These are phyloP conservation scores for Lodderomyces theae DNA, from an alignment of 1,139 yeast genomes.

Conservation along the genomic window DNA sequence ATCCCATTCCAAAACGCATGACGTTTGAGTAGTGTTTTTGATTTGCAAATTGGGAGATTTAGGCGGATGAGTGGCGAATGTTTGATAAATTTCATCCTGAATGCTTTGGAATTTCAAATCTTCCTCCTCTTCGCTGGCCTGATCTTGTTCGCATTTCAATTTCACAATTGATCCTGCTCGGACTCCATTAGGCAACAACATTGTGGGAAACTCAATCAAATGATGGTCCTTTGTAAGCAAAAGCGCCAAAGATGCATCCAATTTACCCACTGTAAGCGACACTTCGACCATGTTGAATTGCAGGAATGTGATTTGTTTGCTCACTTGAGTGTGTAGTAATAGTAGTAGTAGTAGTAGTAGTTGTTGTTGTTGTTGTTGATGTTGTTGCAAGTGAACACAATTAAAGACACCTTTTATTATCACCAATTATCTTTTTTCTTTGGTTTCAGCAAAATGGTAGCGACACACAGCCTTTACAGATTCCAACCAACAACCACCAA, in stretches of 20 bases:
- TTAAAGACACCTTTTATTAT: not conserved
- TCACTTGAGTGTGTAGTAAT: not conserved
- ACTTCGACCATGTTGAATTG: slow-evolving; percentile 75
- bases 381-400: too few species aligned
- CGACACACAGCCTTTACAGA: not conserved
- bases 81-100: slow-evolving; percentile 69
- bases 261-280: slow-evolving; percentile 89
- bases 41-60: slow-evolving; percentile 65
- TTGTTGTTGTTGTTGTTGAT: too few species aligned
- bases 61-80: slow-evolving; percentile 77
- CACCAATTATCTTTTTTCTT: not conserved
- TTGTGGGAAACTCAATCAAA: slow-evolving; percentile 92
- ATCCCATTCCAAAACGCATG: slow-evolving; percentile 95
- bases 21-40: slow-evolving; percentile 86
- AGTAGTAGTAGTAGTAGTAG: not conserved
- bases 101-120: slow-evolving; percentile 54
- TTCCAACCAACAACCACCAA: not conserved
- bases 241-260: slow-evolving; percentile 92
- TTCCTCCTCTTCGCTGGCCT: slow-evolving; percentile 64
- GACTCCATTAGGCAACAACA: slow-evolving; percentile 85
- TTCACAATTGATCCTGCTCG: slow-evolving; percentile 92
- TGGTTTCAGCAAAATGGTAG: not conserved
- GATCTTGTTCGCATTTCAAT: slow-evolving; percentile 78
- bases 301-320: not conserved
- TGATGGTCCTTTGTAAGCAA: slow-evolving; percentile 91